Conservation (phyloP, 805 yeast genomes). For the Candida pseudoglaebosa region DNA sequence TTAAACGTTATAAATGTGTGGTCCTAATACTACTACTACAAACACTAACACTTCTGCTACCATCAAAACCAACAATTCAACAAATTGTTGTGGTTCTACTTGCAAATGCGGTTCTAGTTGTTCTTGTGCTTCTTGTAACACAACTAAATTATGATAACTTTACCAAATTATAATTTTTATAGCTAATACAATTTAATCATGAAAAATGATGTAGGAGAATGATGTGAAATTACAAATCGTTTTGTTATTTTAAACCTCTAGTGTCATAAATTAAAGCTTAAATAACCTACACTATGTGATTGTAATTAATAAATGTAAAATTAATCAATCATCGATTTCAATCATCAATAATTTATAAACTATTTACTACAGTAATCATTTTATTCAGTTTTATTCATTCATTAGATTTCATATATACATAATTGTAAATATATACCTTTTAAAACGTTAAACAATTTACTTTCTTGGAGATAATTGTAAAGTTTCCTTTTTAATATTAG, state of each 20-base stretch:
- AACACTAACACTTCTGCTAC: conserved; percentile 11
- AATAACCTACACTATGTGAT: neutral
- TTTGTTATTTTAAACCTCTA: too few relatives aligned
- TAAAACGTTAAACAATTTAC: conserved; percentile 11
- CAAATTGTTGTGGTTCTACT: conserved; percentile 31
- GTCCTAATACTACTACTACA: conserved; percentile 9
- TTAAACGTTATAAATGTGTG: too few relatives aligned
- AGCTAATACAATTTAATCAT: neutral
- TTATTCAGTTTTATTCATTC: too few relatives aligned
- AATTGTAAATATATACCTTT: neutral
- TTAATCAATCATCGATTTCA: neutral
- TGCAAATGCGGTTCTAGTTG: conserved; percentile 43
- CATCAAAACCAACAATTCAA: conserved; percentile 11
- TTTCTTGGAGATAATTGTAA: conserved; percentile 49
- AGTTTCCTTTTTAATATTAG: conserved; percentile 60
- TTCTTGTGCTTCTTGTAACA: conserved; percentile 38
- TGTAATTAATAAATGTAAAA: conserved; percentile 2
- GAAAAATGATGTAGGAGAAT: neutral
- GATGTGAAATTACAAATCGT: too few relatives aligned
- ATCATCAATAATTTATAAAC: neutral
- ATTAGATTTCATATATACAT: neutral
- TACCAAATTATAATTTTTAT: neutral
- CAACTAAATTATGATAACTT: conserved; percentile 31
- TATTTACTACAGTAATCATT: too few relatives aligned
- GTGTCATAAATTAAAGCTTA: neutral